A percentile compares a stretch with the other conserved stretches of the same genome.
Evolutionary conservation across 345 rosid species (phyloP).

Genomic region (Kandelia obovata): DNA sequence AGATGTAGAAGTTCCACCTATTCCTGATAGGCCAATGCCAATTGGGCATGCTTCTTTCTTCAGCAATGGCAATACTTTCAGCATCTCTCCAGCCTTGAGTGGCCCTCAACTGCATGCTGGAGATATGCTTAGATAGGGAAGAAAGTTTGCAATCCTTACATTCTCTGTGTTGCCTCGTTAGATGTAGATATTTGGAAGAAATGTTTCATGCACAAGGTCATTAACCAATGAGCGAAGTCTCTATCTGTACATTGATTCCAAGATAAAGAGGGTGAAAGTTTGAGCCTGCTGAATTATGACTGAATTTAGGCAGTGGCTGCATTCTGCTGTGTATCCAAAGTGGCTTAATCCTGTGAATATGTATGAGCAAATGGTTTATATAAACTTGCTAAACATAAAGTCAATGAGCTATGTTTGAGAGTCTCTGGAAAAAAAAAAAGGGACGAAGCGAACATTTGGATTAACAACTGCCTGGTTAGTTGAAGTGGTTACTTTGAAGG

Average conservation of each 20-base stretch:
- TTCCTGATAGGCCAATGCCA: conserved; percentile 78
- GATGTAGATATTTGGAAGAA: neutral
- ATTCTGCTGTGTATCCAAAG: neutral
- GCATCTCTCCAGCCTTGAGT: conserved; percentile 52
- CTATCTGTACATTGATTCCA: neutral
- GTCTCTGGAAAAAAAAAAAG: no score
- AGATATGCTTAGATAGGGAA: conserved; percentile 48
- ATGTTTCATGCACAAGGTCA: neutral
- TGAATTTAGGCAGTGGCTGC: neutral
- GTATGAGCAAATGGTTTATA: no score
- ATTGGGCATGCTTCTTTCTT: conserved; percentile 45
- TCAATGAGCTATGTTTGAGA: no score
- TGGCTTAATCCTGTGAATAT: neutral
- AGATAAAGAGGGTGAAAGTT: neutral
- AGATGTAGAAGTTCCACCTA: conserved; percentile 71
- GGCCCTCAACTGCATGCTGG: conserved; percentile 38
- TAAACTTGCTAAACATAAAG: no score
- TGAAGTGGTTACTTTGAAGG: no score
- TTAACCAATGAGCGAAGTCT: neutral
- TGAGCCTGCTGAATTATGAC: neutral
- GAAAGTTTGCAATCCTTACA: neutral
- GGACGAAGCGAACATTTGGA: no score
- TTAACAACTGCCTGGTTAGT: no score
- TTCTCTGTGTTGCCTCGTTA: neutral
- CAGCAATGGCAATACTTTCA: conserved; percentile 36